Conservation (phyloP, 1,284 basidiomycete species). For the Ustilago nuda region DNA sequence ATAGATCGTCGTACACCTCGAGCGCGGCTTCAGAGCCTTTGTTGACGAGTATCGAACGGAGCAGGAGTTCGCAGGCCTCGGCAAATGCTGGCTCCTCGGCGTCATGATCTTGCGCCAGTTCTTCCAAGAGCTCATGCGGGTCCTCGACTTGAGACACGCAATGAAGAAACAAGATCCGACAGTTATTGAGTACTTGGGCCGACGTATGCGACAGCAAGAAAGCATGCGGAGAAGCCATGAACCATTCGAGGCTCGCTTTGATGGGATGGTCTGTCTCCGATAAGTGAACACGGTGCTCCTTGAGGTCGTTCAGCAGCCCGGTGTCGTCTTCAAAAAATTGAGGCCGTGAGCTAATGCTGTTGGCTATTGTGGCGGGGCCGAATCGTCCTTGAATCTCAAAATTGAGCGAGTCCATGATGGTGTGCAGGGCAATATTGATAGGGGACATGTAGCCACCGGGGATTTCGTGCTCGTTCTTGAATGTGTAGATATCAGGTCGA, state of each 20-base stretch:
- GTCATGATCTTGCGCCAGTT: slow-evolving; percentile 16
- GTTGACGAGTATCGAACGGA: slow-evolving; percentile 23
- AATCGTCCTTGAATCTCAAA: slow-evolving; percentile 20
- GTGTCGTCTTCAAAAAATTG: slow-evolving; percentile 18
- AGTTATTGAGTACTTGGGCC: slow-evolving; percentile 8
- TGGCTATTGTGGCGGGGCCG: not conserved
- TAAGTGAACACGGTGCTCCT: not conserved
- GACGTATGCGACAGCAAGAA: slow-evolving; percentile 30
- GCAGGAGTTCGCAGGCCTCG: slow-evolving; percentile 19
- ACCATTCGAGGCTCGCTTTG: slow-evolving; percentile 25
- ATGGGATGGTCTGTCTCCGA: slow-evolving; percentile 17
- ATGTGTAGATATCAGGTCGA: slow-evolving; percentile 27
- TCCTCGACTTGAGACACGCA: slow-evolving; percentile 25
- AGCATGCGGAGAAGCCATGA: slow-evolving; percentile 30
- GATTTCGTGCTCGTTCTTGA: slow-evolving; percentile 4
- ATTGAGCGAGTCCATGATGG: slow-evolving; percentile 35
- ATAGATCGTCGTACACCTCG: slow-evolving; percentile 35
- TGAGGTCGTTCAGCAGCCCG: slow-evolving; percentile 16
- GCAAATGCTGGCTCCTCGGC: slow-evolving; percentile 21
- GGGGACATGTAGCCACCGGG: slow-evolving; percentile 13
- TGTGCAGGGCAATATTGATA: slow-evolving; percentile 20
- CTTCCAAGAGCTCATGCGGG: slow-evolving; percentile 11
- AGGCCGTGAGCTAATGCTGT: slow-evolving; percentile 6
- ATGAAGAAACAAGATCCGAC: slow-evolving; percentile 19
- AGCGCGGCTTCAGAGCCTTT: slow-evolving; percentile 19